Evolutionary conservation across 495 filamentous ascomycete genomes (phyloP).

Genomic region (Glonium stellatum): DNA sequence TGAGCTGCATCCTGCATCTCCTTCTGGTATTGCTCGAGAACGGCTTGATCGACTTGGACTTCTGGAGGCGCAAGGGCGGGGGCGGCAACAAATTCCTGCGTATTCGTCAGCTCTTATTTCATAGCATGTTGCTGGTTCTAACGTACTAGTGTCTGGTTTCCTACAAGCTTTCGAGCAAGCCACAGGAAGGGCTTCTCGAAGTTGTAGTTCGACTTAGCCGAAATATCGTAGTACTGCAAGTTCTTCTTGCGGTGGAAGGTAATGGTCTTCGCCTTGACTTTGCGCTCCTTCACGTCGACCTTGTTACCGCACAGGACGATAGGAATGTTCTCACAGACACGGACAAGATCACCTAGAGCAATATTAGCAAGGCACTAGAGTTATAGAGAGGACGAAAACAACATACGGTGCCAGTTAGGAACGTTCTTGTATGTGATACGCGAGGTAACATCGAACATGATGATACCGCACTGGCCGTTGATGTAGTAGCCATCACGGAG

Average conservation of each 20-base stretch:
- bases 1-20: conserved; percentile 81
- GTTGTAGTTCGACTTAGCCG: conserved; percentile 99
- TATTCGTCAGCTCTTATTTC: conserved; percentile 13
- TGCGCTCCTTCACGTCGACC: conserved; percentile 99
- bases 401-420: conserved; percentile 99
- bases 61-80: conserved; percentile 91
- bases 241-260: conserved; percentile 99
- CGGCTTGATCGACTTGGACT: conserved; percentile 73
- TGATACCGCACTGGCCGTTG: conserved; percentile 99
- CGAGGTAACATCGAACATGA: conserved; percentile 99
- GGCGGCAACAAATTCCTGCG: conserved; percentile 94
- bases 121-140: not conserved
- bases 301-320: conserved; percentile 99
- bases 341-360: conserved; percentile 85
- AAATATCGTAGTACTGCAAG: conserved; percentile 99
- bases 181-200: conserved; percentile 99
- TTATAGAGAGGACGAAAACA: not conserved
- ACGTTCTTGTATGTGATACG: conserved; percentile 99
- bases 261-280: conserved; percentile 99
- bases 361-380: conserved; percentile 15
- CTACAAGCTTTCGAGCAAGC: conserved; percentile 97
- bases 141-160: conserved; percentile 81
- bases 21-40: conserved; percentile 72
- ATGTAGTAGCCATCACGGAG: conserved; percentile 99
- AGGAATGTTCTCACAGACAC: conserved; percentile 99